Evolutionary conservation across 2,329 filamentous ascomycete species (phyloP).

Genomic region (Fusarium odoratissimum): DNA sequence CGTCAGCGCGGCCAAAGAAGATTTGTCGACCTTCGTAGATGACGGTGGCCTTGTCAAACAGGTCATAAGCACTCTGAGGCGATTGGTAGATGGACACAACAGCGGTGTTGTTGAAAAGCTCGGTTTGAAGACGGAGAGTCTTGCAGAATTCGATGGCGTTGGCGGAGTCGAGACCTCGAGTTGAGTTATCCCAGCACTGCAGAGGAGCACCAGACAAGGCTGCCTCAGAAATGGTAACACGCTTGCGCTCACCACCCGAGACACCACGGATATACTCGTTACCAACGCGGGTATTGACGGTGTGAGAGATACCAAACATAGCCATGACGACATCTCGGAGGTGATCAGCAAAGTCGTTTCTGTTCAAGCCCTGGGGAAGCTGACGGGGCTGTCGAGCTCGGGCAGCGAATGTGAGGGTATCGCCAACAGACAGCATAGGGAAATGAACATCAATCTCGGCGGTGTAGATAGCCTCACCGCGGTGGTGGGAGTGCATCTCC

Average conservation of each 20-base stretch:
- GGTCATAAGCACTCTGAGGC: conserved; percentile 71
- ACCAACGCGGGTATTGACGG: conserved; percentile 77
- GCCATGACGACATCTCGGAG: conserved; percentile 80
- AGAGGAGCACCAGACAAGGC: conserved; percentile 68
- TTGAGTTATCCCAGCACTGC: conserved; percentile 79
- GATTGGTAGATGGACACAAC: conserved; percentile 81
- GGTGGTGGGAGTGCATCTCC: conserved; percentile 81
- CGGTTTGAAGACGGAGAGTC: conserved; percentile 74
- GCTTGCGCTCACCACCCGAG: conserved; percentile 78
- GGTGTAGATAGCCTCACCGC: conserved; percentile 88
- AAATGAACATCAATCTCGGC: conserved; percentile 88
- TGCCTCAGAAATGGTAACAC: conserved; percentile 72
- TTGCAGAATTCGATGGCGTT: conserved; percentile 82
- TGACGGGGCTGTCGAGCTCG: conserved; percentile 73
- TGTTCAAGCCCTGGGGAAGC: conserved; percentile 68
- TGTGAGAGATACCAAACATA: conserved; percentile 80
- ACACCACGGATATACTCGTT: conserved; percentile 82
- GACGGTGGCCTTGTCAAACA: conserved; percentile 69
- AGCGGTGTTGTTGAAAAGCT: conserved; percentile 73
- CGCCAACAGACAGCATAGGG: conserved; percentile 79
- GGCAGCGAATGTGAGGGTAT: conserved; percentile 83
- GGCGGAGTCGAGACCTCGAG: conserved; percentile 78
- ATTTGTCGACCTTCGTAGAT: conserved; percentile 72
- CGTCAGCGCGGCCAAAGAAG: conserved; percentile 69
- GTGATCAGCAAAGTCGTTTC: conserved; percentile 68